Conservation (phyloP, 2,329 filamentous ascomycete species). For the Knufia fluminis region DNA sequence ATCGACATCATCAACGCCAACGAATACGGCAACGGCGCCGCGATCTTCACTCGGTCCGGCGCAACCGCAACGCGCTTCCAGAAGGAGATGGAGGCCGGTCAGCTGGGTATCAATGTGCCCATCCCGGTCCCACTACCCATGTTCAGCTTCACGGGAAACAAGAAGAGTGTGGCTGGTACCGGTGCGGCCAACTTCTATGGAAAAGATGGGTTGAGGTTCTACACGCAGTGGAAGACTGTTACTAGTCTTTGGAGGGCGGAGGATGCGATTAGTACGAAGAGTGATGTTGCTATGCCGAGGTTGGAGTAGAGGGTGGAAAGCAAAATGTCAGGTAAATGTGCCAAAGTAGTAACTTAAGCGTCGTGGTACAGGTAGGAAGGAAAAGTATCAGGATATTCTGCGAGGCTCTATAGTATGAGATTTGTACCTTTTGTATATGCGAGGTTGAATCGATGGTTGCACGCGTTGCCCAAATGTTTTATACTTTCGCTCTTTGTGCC, state of each 20-base stretch:
- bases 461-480: too few species aligned
- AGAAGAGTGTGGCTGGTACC: conserved; percentile 85
- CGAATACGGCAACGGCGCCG: conserved; percentile 57
- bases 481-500: too few species aligned
- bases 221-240: conserved; percentile 96
- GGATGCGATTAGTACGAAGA: conserved; percentile 77
- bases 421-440: too few species aligned
- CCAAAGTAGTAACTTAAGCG: too few species aligned
- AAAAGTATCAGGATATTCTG: too few species aligned
- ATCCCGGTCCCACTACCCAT: conserved; percentile 55
- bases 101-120: conserved; percentile 58
- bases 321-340: neutral
- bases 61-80: conserved; percentile 54
- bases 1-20: conserved; percentile 57
- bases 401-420: too few species aligned
- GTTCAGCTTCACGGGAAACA: conserved; percentile 61
- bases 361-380: too few species aligned
- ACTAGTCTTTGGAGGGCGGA: conserved; percentile 81
- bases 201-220: conserved; percentile 83
- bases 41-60: conserved; percentile 53
- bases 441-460: too few species aligned
- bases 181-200: conserved; percentile 94
- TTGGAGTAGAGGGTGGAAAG: neutral
- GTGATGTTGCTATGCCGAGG: conserved; percentile 77
- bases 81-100: conserved; percentile 56